phyloP scores from a whole-genome alignment of 441 rosid genomes.

The Pelargonium citronellum region DNA sequence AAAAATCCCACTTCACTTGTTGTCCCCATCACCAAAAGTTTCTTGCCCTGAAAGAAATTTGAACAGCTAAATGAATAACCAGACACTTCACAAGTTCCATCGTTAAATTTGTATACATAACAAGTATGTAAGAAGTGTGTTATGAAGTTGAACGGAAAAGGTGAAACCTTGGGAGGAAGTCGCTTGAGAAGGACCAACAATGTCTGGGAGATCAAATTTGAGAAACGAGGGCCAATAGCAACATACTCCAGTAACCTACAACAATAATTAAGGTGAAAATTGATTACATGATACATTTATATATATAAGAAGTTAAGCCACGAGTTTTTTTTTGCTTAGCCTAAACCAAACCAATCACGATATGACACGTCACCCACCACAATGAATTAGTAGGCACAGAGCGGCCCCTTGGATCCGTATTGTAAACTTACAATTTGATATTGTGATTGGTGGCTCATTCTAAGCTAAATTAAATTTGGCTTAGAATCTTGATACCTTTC shows the following conservation, averaged over 20 bases:
- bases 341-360: too few relatives aligned
- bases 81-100: neutral
- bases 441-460: too few relatives aligned
- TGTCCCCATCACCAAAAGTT: slow-evolving; percentile 85
- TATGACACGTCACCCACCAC: too few relatives aligned
- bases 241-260: slow-evolving; percentile 85
- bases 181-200: slow-evolving; percentile 83
- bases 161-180: slow-evolving; percentile 77
- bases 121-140: neutral
- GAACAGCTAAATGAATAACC: slow-evolving; percentile 5
- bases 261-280: slow-evolving; percentile 13
- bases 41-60: slow-evolving; percentile 58
- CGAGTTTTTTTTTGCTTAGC: too few relatives aligned
- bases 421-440: too few relatives aligned
- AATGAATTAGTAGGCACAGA: too few relatives aligned
- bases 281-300: neutral
- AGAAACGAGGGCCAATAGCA: slow-evolving; percentile 92
- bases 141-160: neutral
- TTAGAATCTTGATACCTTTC: slow-evolving; percentile 52
- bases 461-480: too few relatives aligned
- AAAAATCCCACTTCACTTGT: slow-evolving; percentile 84
- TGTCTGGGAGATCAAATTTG: slow-evolving; percentile 86
- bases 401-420: too few relatives aligned
- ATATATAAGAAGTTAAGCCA: too few relatives aligned
- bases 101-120: neutral